Evolutionary conservation across 2,329 filamentous ascomycete genomes (phyloP), one percentile per base, ranked within the genome.

Genomic region (Fusarium azukiicola): DNA sequence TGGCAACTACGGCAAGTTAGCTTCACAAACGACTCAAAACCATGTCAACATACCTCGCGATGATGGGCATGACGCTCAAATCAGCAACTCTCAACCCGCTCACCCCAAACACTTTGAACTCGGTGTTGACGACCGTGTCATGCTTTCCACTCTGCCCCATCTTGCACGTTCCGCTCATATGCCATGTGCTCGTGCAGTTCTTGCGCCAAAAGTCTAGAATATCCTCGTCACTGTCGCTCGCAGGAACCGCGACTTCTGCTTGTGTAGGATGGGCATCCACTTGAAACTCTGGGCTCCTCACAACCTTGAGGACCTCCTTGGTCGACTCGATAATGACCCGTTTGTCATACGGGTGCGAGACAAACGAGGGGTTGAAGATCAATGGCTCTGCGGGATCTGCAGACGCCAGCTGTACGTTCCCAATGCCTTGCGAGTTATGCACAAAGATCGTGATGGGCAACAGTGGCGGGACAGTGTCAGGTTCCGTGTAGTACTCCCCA

Each of bases 51-150:
- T 42, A 79, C 76, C 74, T 79, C 16, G 75, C 64, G 46, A 75
- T 74, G 14, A 92, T 84, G 7, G 91, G 91, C 36, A 92, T 87
- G 13, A 92, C 85, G 61, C 89, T 91, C 70, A 92, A 89, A 81
- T 93, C 91, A 3, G 88, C 90, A 2, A 93, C 86, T 11, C 91
- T 86, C 21, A 93, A 84, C 40, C 88, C 88, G 67, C 89, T 86
- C 27, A 92, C 83, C 0, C 91, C 91, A 38, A 88, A 84, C 1
- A 93, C 87, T 42, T 87, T 86, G 61, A 93, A 90, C 11, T 90
- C 86, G 2, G 78, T 85, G 81, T 79, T 75, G 3, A 79, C 77
- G 10, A 77, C 77, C 16, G 67, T 70, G 3, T 38, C 67, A 49
- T 72, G 58, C 49, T 73, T 38, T 38, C 67, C 72, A 14, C 46